phyloP scores from a whole-genome alignment of 78 protist species.

The Neovahlkampfia damariscottae region DNA sequence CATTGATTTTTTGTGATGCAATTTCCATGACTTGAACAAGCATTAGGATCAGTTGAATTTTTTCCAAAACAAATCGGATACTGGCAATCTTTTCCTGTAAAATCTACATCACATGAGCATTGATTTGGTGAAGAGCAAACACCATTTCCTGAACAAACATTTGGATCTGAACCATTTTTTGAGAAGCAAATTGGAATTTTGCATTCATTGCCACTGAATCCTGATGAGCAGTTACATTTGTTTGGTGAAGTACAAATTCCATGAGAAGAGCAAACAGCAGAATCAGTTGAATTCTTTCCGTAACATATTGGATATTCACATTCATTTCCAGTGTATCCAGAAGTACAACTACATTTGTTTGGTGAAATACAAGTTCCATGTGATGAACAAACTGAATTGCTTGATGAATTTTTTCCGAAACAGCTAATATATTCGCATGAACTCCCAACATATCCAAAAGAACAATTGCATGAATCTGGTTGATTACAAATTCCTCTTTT shows the following conservation, averaged over 20 bases:
- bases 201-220: neutral
- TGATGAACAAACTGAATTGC: neutral
- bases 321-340: neutral
- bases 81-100: neutral
- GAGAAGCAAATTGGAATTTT: neutral
- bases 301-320: neutral
- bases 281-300: neutral
- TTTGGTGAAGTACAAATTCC: neutral
- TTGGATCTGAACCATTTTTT: neutral
- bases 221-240: neutral
- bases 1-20: neutral
- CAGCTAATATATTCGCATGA: neutral
- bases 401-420: neutral
- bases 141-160: conserved; percentile 2
- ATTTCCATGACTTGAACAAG: neutral
- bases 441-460: neutral
- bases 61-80: neutral
- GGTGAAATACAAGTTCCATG: neutral
- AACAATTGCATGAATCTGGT: neutral
- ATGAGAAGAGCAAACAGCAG: neutral
- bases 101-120: neutral
- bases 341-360: neutral
- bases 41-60: neutral
- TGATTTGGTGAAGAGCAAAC: neutral
- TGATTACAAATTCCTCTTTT: neutral